Conservation (phyloP, 371 early-diverging fungal species). For the Smittium culicis region DNA sequence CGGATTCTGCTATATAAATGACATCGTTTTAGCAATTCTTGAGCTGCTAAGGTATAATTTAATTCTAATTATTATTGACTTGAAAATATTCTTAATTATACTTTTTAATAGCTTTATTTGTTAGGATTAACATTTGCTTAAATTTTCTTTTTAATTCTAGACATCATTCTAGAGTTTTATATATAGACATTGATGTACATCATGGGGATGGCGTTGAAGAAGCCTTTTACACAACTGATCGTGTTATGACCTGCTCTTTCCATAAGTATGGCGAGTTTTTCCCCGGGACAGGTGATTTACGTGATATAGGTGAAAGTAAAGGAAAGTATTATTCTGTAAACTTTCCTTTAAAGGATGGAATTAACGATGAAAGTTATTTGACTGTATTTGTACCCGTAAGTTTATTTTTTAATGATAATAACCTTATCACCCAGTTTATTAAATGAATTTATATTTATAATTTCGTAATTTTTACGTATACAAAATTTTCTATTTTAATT, state of each 20-base stretch:
- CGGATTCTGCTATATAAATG: constrained; percentile 99
- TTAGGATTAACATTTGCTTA: too few relatives aligned
- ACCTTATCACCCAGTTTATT: too few relatives aligned
- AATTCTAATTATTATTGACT: too few relatives aligned
- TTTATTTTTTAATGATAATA: neutral
- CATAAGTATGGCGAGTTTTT: constrained; percentile 99
- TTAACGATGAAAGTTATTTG: constrained; percentile 89
- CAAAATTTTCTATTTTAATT: too few relatives aligned
- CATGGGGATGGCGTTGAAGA: constrained; percentile 99
- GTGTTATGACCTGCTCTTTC: constrained; percentile 99
- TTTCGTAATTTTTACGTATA: too few relatives aligned
- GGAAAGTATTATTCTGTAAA: constrained; percentile 95
- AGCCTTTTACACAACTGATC: constrained; percentile 97
- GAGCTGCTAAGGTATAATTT: constrained; percentile 73
- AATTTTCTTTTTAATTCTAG: neutral
- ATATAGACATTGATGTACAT: constrained; percentile 99
- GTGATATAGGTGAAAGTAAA: constrained; percentile 74
- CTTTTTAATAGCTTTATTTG: too few relatives aligned
- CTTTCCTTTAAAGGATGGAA: constrained; percentile 94
- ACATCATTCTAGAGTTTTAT: constrained; percentile 89
- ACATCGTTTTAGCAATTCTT: constrained; percentile 95
- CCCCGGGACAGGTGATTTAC: constrained; percentile 92
- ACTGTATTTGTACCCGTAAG: constrained; percentile 71
- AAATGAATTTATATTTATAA: too few relatives aligned
- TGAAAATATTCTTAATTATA: too few relatives aligned